Conservation (phyloP, 495 filamentous ascomycete genomes). For the Trypethelium eluteriae region DNA sequence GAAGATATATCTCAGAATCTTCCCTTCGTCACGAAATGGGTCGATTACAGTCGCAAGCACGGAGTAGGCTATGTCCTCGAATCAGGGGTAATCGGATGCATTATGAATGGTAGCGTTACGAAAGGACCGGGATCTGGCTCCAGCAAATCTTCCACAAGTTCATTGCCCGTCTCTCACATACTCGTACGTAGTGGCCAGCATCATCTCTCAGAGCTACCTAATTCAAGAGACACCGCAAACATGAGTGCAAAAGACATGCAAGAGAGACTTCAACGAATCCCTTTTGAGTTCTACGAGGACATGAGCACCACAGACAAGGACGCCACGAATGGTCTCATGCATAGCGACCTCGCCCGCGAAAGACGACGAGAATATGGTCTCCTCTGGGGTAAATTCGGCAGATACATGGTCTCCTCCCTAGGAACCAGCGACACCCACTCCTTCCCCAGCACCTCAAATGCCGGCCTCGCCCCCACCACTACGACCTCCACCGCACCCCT, state of each 20-base stretch:
- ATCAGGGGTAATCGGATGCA: conserved; percentile 35
- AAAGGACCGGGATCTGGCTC: background rate
- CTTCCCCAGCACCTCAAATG: conserved; percentile 24
- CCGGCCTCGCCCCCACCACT: conserved; percentile 33
- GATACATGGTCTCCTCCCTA: conserved; percentile 62
- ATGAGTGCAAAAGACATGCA: conserved; percentile 46
- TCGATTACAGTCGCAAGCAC: conserved; percentile 38
- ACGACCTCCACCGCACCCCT: conserved; percentile 32
- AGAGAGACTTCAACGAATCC: conserved; percentile 53
- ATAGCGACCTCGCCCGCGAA: conserved; percentile 40
- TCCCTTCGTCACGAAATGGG: conserved; percentile 38
- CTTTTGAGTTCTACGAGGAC: conserved; percentile 56
- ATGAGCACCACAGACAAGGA: conserved; percentile 23
- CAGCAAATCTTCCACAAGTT: background rate
- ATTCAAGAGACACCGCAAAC: conserved; percentile 40
- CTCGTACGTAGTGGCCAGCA: conserved; percentile 38
- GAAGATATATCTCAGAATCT: conserved; percentile 20
- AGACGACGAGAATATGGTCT: conserved; percentile 63
- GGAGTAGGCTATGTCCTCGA: conserved; percentile 37
- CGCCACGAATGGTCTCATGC: conserved; percentile 9
- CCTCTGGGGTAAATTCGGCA: conserved; percentile 85
- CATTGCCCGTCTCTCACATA: conserved; percentile 31
- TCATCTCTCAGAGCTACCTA: background rate
- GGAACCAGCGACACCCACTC: background rate
- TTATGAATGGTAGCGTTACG: conserved; percentile 26